These are phyloP conservation scores for Saccharomycopsis hybrid DNA, from an alignment of 1,139 yeast genomes.

Conservation along the genomic window DNA sequence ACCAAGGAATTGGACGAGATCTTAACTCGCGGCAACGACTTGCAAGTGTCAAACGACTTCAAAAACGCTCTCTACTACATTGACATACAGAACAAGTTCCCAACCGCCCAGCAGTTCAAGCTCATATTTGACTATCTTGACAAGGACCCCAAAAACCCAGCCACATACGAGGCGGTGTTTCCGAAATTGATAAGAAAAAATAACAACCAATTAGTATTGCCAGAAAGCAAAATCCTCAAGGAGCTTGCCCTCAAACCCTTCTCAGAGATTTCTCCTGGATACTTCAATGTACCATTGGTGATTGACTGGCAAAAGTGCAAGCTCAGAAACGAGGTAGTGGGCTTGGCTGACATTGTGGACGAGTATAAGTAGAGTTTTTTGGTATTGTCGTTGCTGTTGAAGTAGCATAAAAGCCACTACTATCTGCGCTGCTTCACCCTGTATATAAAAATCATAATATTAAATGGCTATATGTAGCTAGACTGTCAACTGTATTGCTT, in stretches of 20 bases:
- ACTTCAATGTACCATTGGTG: conserved; percentile 16
- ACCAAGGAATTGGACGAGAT: conserved; percentile 18
- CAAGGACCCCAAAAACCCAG: conserved; percentile 6
- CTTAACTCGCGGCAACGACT: conserved; percentile 7
- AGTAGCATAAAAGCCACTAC: too few relatives aligned
- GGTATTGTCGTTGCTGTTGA: too few relatives aligned
- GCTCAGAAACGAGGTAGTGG: conserved; percentile 9
- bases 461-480: too few relatives aligned
- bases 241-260: conserved; percentile 15
- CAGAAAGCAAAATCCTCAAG: conserved; percentile 8
- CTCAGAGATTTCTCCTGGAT: conserved; percentile 2
- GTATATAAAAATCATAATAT: too few relatives aligned
- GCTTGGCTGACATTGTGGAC: conserved; percentile 3
- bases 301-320: conserved; percentile 19
- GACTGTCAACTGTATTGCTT: too few relatives aligned
- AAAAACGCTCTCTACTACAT: conserved; percentile 17
- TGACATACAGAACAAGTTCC: conserved; percentile 19
- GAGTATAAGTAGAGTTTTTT: neutral
- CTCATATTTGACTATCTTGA: conserved; percentile 11
- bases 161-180: conserved; percentile 12
- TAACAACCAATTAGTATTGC: neutral
- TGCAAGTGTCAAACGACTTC: conserved; percentile 16
- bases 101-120: conserved; percentile 18
- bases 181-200: conserved; percentile 5
- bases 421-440: too few relatives aligned